These are phyloP conservation scores for Zygosaccharomyces pseudobailii DNA, from an alignment of 1,139 yeast species.

Conservation along the genomic window DNA sequence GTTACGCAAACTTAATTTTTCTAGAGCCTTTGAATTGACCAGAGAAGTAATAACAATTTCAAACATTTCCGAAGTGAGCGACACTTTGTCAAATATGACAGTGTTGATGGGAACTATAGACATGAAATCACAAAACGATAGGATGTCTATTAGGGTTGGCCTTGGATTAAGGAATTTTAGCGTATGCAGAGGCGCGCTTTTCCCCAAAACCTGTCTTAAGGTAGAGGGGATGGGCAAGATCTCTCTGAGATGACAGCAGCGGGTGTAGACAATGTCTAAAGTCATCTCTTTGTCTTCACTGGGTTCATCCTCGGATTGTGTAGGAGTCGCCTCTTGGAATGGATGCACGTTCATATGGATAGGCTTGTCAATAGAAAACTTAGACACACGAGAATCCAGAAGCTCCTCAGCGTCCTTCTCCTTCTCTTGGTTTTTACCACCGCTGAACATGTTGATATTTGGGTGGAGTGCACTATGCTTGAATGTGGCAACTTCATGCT, in stretches of 20 bases:
- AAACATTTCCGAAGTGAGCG: conserved; percentile 76
- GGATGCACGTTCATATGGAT: conserved; percentile 65
- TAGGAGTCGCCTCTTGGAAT: conserved; percentile 33
- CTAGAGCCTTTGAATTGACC: conserved; percentile 51
- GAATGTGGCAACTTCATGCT: conserved; percentile 52
- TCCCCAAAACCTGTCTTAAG: conserved; percentile 68
- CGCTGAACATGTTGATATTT: not conserved
- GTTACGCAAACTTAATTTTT: conserved; percentile 71
- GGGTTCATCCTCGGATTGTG: not conserved
- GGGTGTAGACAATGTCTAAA: conserved; percentile 62
- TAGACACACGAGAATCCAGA: conserved; percentile 35
- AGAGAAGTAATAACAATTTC: conserved; percentile 62
- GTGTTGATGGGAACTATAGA: conserved; percentile 78
- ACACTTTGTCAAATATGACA: conserved; percentile 76
- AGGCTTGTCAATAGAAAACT: conserved; percentile 52
- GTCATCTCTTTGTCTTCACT: conserved; percentile 39
- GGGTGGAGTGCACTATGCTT: conserved; percentile 9
- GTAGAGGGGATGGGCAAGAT: conserved; percentile 75
- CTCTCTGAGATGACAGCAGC: conserved; percentile 72
- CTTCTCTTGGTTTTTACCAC: conserved; percentile 4
- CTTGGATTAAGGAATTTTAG: conserved; percentile 80
- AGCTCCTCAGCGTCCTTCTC: conserved; percentile 10
- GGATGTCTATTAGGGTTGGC: conserved; percentile 84
- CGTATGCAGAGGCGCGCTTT: conserved; percentile 68
- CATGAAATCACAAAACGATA: conserved; percentile 83